Evolutionary conservation across 176 grass and related monocot genomes (phyloP), one percentile per base, ranked within the genome.

Genomic region (Oryza glaberrima): DNA sequence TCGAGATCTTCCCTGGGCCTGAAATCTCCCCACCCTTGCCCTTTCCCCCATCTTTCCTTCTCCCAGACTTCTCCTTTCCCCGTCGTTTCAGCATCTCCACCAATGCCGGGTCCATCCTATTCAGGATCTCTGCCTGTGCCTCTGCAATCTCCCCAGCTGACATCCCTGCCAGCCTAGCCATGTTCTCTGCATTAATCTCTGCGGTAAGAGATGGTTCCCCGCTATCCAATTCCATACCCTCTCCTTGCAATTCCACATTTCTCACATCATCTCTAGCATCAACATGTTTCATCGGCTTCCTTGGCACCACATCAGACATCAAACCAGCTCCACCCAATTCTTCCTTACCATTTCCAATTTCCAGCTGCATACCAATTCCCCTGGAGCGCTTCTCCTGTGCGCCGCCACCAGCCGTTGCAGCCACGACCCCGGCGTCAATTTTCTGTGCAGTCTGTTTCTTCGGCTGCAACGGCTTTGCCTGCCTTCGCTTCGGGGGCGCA

Each of bases 131-230:
- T 48, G 77, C 74, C 82, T 88, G 93, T 69, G 91, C 93, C 86
- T 98, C 93, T 4, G 47, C 79, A 81, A 98, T 95, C 85, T 98
- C 96, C 67, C 86, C 93, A 46, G 85, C 69, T 49, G 96, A 98
- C 96, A 95, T 98, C 64, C 87, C 82, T 9, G 77, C 89, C 73
- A 98, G 67, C 91, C 91, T 82, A 82, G 81, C 78, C 66, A 84
- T 69, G 56, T 95, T 95, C 91, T 98, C 91, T 6, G 83, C 76
- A 22, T 85, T 82, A 73, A 98, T 94, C 72, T 98, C 96, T 16
- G 83, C 91, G 60, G 79, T 65, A 3, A 95, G 49, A 11, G 86
- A 92, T 43, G 64, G 40, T 38, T 72, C 22, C 41, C 51, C 44
- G 22, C 32, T 70, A 36, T 87, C 84, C 32, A 84, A 69, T 64